A percentile compares a stretch with the other conserved stretches of the same genome.
phyloP scores from a whole-genome alignment of 2,329 filamentous ascomycete species.

The Hirsutella thompsonii region DNA sequence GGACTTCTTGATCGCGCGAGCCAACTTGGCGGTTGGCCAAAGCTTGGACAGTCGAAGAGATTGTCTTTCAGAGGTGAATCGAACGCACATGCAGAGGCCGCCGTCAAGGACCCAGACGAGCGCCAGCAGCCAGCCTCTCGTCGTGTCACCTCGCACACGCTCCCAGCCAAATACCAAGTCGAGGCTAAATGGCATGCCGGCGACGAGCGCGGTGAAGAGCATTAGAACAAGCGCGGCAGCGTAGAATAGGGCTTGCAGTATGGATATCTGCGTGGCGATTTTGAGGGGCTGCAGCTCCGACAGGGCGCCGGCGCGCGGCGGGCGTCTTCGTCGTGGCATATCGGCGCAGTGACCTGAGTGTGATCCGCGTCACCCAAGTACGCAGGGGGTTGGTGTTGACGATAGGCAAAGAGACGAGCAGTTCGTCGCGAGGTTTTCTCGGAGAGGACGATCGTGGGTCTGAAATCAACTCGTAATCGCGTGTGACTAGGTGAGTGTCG shows the following conservation, averaged over 20 bases:
- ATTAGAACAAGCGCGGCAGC: constrained; percentile 35
- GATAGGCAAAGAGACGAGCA: too few species aligned
- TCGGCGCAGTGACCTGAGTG: too few species aligned
- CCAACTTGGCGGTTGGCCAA: too few species aligned
- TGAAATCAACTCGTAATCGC: too few species aligned
- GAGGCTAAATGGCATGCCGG: constrained; percentile 39
- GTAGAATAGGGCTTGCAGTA: constrained; percentile 45
- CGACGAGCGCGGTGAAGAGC: constrained; percentile 45
- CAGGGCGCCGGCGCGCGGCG: constrained; percentile 46
- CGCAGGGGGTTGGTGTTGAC: too few species aligned
- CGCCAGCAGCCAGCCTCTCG: constrained; percentile 45
- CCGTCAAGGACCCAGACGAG: constrained; percentile 46
- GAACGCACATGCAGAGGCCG: constrained; percentile 35
- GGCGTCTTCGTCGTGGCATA: constrained; percentile 44
- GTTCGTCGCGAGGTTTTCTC: too few species aligned
- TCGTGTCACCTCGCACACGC: constrained; percentile 46
- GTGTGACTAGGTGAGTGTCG: too few species aligned
- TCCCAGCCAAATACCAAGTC: constrained; percentile 46
- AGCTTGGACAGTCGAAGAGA: too few species aligned
- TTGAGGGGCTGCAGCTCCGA: constrained; percentile 47
- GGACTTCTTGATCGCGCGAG: too few species aligned
- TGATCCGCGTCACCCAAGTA: too few species aligned
- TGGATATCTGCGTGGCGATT: constrained; percentile 45
- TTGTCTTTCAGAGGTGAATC: too few species aligned
- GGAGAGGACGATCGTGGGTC: too few species aligned